Percentiles rank a stretch among this genome's conserved stretches.
Conservation (phyloP, 1,139 yeast species). For the Geotrichum australiense region DNA sequence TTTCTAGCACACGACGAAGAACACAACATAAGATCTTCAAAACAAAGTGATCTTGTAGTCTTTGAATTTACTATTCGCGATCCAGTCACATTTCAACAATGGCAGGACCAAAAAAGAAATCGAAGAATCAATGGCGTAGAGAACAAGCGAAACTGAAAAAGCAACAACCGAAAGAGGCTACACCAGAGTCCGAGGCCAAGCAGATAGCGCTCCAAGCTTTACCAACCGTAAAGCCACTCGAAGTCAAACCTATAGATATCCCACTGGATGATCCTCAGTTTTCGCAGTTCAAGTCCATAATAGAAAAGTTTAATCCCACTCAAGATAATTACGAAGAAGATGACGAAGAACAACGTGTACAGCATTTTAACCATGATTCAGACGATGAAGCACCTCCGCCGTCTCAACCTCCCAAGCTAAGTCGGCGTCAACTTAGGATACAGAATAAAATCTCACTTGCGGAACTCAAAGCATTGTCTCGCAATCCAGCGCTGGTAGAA, state of each 20-base stretch:
- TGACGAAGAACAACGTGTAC: constrained; percentile 27
- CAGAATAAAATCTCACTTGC: constrained; percentile 59
- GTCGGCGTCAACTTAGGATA: constrained; percentile 44
- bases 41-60: no score
- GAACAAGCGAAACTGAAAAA: constrained; percentile 52
- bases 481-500: constrained; percentile 68
- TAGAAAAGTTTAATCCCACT: constrained; percentile 39
- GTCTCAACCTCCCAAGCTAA: constrained; percentile 22
- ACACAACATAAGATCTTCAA: no score
- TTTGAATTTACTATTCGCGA: no score
- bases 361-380: constrained; percentile 34
- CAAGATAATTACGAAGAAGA: constrained; percentile 19
- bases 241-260: constrained; percentile 22
- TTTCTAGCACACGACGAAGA: no score
- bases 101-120: constrained; percentile 7
- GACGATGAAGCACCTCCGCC: constrained; percentile 27
- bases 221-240: constrained; percentile 8
- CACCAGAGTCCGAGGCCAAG: constrained; percentile 6
- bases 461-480: constrained; percentile 52
- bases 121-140: constrained; percentile 50
- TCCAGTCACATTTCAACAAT: not conserved
- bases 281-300: constrained; percentile 39
- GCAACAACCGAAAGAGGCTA: constrained; percentile 15
- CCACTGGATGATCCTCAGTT: constrained; percentile 37
- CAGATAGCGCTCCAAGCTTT: constrained; percentile 5